Conservation (phyloP, 768 basidiomycete genomes). For the Leccinellum albellum region DNA sequence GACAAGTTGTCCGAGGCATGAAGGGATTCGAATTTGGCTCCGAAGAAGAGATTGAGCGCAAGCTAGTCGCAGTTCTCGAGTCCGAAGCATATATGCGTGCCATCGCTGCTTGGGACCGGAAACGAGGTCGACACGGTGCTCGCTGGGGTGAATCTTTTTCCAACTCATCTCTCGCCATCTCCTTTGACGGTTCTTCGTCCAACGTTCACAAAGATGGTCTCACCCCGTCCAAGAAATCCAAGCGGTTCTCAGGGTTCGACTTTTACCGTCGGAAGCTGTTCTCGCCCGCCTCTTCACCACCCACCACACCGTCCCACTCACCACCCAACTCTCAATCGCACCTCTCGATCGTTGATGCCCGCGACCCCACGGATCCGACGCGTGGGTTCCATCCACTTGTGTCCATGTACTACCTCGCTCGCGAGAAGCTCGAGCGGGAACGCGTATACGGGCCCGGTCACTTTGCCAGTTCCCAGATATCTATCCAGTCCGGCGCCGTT, state of each 20-base stretch:
- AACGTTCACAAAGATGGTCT: constrained; percentile 40
- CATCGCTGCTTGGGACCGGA: constrained; percentile 76
- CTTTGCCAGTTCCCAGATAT: constrained; percentile 90
- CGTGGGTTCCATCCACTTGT: constrained; percentile 91
- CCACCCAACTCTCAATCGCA: constrained; percentile 59
- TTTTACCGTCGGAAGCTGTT: constrained; percentile 91
- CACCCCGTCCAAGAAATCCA: constrained; percentile 57
- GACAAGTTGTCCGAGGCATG: constrained; percentile 84
- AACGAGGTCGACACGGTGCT: constrained; percentile 44
- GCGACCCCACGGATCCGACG: constrained; percentile 74
- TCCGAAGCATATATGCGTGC: constrained; percentile 74
- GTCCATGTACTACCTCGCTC: constrained; percentile 93
- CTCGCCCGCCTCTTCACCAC: constrained; percentile 47
- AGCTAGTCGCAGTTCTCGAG: constrained; percentile 66
- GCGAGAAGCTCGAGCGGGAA: constrained; percentile 95
- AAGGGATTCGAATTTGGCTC: constrained; percentile 95
- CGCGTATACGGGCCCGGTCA: constrained; percentile 89
- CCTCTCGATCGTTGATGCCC: constrained; percentile 46
- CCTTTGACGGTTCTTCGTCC: constrained; percentile 46
- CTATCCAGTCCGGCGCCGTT: constrained; percentile 38
- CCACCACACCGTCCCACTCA: constrained; percentile 53
- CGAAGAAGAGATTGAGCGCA: constrained; percentile 78
- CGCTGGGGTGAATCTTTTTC: constrained; percentile 56
- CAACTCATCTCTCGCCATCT: constrained; percentile 67
- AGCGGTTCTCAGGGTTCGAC: constrained; percentile 93